Evolutionary conservation across 805 yeast genomes (phyloP).

Genomic region (Metschnikowia orientalis): DNA sequence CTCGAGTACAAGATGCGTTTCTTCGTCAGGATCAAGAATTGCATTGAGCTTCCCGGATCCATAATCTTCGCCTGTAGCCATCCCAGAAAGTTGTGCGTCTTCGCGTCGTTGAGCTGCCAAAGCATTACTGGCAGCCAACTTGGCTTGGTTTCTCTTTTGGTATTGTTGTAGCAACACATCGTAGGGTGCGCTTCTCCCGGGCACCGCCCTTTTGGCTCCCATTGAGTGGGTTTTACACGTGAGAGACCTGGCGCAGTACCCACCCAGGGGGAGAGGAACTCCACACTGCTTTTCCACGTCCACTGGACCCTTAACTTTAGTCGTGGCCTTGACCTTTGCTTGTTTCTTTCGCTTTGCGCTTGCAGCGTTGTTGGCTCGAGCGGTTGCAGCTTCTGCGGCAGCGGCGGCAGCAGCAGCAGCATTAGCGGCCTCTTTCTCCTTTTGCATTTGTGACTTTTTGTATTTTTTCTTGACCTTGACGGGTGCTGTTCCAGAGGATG

Average conservation of each 20-base stretch:
- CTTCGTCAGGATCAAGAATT: constrained; percentile 82
- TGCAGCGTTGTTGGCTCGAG: constrained; percentile 13
- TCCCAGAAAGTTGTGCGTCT: constrained; percentile 43
- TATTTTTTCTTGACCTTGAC: constrained; percentile 40
- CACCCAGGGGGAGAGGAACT: constrained; percentile 90
- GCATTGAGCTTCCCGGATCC: constrained; percentile 26
- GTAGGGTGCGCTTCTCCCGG: constrained; percentile 89
- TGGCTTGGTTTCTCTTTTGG: constrained; percentile 90
- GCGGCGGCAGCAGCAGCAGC: constrained; percentile 45
- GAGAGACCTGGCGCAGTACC: constrained; percentile 89
- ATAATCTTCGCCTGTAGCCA: constrained; percentile 16
- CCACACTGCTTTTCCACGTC: constrained; percentile 96
- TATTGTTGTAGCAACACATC: constrained; percentile 83
- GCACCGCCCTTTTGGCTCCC: constrained; percentile 96
- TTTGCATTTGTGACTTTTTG: constrained; percentile 41
- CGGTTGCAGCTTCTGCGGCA: constrained; percentile 25
- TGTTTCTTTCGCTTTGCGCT: constrained; percentile 30
- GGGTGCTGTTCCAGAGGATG: constrained; percentile 16
- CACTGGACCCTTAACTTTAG: constrained; percentile 74
- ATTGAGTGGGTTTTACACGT: constrained; percentile 98
- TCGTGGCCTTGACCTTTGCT: constrained; percentile 34
- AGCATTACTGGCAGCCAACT: constrained; percentile 76
- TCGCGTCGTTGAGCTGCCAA: constrained; percentile 75
- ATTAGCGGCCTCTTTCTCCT: constrained; percentile 43
- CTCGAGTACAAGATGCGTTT: constrained; percentile 83